These are phyloP conservation scores for Sugiyamaella marilandica DNA, from an alignment of 805 yeast genomes.

Conservation along the genomic window DNA sequence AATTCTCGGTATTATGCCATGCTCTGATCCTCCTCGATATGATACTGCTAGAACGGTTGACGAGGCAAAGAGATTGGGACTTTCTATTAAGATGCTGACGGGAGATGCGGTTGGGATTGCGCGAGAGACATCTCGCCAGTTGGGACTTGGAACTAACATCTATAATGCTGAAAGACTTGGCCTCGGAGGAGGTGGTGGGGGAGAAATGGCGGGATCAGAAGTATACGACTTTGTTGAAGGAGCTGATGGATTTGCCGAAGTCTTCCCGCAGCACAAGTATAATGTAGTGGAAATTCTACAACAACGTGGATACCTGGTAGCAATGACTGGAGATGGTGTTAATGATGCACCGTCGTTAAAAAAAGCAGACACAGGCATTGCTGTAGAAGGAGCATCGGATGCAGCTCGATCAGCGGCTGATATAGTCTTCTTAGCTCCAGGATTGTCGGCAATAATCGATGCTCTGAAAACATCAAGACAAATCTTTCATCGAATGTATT, in stretches of 20 bases:
- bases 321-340: conserved; percentile 70
- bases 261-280: conserved; percentile 65
- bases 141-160: conserved; percentile 93
- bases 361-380: conserved; percentile 87
- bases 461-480: conserved; percentile 85
- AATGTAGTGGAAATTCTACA: conserved; percentile 62
- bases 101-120: conserved; percentile 99
- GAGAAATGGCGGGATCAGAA: conserved; percentile 61
- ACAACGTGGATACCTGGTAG: conserved; percentile 60
- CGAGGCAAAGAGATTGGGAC: conserved; percentile 88
- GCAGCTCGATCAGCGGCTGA: conserved; percentile 44
- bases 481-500: conserved; percentile 98
- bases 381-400: conserved; percentile 49
- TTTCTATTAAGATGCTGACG: conserved; percentile 95
- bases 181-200: conserved; percentile 57
- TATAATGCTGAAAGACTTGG: conserved; percentile 96
- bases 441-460: conserved; percentile 57
- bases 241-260: conserved; percentile 90
- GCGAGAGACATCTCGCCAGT: conserved; percentile 96
- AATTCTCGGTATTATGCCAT: conserved; percentile 96
- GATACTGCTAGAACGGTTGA: conserved; percentile 92
- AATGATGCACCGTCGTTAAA: conserved; percentile 65
- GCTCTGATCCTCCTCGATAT: conserved; percentile 98
- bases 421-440: conserved; percentile 50
- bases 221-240: conserved; percentile 68